phyloP scores from a whole-genome alignment of 345 rosid genomes.

The Citrus maxima region DNA sequence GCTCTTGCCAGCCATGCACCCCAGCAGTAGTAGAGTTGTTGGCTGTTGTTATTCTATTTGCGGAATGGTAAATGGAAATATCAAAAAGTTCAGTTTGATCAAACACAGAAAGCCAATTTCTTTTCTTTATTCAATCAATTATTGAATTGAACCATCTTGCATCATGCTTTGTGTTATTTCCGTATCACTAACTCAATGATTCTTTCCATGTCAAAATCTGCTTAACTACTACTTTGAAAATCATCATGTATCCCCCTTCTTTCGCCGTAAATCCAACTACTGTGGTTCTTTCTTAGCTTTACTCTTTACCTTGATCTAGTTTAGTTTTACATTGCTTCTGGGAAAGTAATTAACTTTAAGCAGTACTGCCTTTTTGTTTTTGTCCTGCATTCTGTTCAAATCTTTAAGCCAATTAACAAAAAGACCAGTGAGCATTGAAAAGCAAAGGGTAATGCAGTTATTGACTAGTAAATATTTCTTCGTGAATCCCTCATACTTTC shows the following conservation, averaged over 20 bases:
- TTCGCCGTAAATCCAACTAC: background rate
- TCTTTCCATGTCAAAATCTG: constrained; percentile 1
- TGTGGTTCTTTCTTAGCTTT: background rate
- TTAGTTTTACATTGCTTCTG: background rate
- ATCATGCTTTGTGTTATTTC: background rate
- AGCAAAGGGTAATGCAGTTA: background rate
- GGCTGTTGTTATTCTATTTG: background rate
- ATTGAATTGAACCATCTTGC: background rate
- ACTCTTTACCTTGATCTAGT: background rate
- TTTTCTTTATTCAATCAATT: background rate
- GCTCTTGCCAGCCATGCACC: background rate
- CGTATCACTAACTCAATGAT: background rate
- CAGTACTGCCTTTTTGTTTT: background rate
- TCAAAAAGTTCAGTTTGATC: background rate
- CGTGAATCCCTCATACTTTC: background rate
- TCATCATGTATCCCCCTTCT: background rate
- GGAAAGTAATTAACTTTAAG: background rate
- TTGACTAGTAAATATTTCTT: background rate
- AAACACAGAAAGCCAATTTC: background rate
- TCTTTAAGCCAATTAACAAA: background rate
- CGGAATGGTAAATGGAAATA: background rate
- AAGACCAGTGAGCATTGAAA: background rate
- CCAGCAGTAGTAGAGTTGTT: background rate
- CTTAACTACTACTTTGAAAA: background rate
- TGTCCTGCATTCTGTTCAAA: background rate